Evolutionary conservation across 306 rosid species (phyloP).

Genomic region (Amphicarpaea edgeworthii): DNA sequence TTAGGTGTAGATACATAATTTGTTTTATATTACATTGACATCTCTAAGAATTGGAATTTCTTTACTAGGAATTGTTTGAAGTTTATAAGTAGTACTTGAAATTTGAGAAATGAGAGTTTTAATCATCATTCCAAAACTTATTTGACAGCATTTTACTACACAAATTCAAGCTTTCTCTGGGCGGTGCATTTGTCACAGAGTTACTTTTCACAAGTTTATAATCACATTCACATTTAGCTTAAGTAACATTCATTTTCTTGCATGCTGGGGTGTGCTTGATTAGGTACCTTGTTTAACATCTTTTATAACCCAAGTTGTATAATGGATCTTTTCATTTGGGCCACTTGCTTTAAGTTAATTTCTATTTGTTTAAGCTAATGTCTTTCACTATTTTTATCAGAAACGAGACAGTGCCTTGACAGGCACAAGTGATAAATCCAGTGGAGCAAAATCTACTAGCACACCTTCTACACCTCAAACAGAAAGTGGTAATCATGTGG

Average conservation of each 20-base stretch:
- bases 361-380: slow-evolving; percentile 47
- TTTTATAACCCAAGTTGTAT: slow-evolving; percentile 26
- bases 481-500: slow-evolving; percentile 71
- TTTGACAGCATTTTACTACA: slow-evolving; percentile 12
- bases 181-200: slow-evolving; percentile 17
- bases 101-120: slow-evolving; percentile 4
- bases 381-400: slow-evolving; percentile 58
- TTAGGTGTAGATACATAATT: too few species aligned
- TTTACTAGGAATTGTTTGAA: slow-evolving; percentile 12
- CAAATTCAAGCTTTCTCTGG: slow-evolving; percentile 27
- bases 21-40: too few species aligned
- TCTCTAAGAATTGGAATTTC: slow-evolving; percentile 8
- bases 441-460: slow-evolving; percentile 87
- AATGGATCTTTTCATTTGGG: slow-evolving; percentile 25
- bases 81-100: slow-evolving; percentile 26
- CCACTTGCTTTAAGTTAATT: slow-evolving; percentile 24
- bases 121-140: slow-evolving; percentile 28
- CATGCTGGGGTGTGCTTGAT: slow-evolving; percentile 23
- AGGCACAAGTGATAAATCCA: slow-evolving; percentile 84
- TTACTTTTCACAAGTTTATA: slow-evolving; percentile 23
- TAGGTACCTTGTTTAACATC: slow-evolving; percentile 34
- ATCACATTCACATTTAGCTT: slow-evolving; percentile 34
- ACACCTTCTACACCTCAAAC: slow-evolving; percentile 95
- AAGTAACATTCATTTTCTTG: slow-evolving; percentile 38
- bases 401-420: slow-evolving; percentile 87